Evolutionary conservation across 2,329 filamentous ascomycete species (phyloP).

Genomic region (Nigrospora osmanthi): DNA sequence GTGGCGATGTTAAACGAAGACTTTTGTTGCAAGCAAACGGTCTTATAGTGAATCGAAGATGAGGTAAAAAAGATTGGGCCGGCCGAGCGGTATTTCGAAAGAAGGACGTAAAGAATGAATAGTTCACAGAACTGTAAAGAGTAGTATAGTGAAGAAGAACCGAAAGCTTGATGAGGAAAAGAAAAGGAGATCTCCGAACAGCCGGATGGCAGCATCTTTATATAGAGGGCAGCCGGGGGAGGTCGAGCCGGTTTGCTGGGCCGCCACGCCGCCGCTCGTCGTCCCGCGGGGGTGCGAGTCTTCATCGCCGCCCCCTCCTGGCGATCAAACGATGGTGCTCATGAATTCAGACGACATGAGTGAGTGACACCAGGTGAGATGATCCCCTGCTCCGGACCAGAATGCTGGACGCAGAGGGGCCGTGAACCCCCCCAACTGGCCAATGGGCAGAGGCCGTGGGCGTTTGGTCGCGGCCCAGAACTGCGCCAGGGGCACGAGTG

Average conservation of each 20-base stretch:
- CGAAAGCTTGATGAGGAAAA: conserved; percentile 10
- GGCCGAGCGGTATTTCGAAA: conserved; percentile 19
- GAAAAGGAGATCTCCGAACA: conserved; percentile 4
- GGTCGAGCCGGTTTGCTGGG: not conserved
- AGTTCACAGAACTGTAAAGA: conserved; percentile 30
- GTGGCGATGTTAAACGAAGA: conserved; percentile 13
- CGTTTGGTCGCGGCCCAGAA: no score
- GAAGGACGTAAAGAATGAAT: conserved; percentile 21
- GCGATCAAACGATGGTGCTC: not conserved
- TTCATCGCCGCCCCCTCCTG: not conserved
- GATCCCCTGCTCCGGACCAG: not conserved
- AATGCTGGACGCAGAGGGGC: no score
- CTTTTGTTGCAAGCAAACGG: not conserved
- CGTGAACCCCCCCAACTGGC: no score
- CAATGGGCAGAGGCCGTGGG: no score
- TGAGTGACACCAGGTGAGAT: not conserved
- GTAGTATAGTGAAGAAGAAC: conserved; percentile 12
- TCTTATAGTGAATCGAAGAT: not conserved
- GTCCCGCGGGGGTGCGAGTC: not conserved
- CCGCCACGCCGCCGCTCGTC: not conserved
- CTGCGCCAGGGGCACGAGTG: no score
- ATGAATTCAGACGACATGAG: not conserved
- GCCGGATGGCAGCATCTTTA: conserved; percentile 4
- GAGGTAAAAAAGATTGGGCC: conserved; percentile 8
- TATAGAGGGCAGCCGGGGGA: not conserved